Evolutionary conservation across 768 basidiomycete genomes (phyloP), one percentile per base, ranked within the genome.

Genomic region (Tricholoma sp.): DNA sequence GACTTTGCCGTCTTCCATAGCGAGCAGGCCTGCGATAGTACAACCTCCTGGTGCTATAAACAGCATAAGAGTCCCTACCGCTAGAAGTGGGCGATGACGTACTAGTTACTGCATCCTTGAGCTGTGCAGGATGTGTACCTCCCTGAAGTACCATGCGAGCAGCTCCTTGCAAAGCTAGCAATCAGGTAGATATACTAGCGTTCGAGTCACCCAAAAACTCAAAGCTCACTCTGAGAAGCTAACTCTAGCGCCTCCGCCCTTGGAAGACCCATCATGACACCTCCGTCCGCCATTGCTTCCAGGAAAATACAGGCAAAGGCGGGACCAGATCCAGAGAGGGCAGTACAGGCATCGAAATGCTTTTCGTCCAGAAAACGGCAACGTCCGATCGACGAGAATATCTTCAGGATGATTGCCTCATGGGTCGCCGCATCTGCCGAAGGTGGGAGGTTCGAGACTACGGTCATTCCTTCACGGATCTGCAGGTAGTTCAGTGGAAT

Each of bases 381-480:
- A 28, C 91, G 85, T 39, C 97, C 97, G 65, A 98, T 96, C 34
- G 97, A 95, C 17, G 92, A 94, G 79, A 99, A 98, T 62, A 99
- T 94, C 65, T 91, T 90, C 56, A 91, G 77, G 64, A 97, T 87
- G 62, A 95, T 87, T 10, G 70, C 71, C 50, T 80, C 81, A 68
- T 92, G 84, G 10, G 80, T 75, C 37, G 84, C 84, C n/a, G 76
- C 69, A 41, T 80, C 69, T 17, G 73, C 63, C 33, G 79, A 78
- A 2, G 73, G 63, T 4, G 84, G 82, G 37, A 96, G 77, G 12
- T 81, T 86, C 34, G 91, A 90, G 54, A 98, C 81, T 39, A 97
- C 87, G 1, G 95, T 98, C 97, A 99, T 98, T 57, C 97, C 97
- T 75, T 98, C 96, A 18, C 97, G 88, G 67, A 99, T 98, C 97